phyloP scores from a whole-genome alignment of 495 filamentous ascomycete species.

The Gamarada debralockiae region DNA sequence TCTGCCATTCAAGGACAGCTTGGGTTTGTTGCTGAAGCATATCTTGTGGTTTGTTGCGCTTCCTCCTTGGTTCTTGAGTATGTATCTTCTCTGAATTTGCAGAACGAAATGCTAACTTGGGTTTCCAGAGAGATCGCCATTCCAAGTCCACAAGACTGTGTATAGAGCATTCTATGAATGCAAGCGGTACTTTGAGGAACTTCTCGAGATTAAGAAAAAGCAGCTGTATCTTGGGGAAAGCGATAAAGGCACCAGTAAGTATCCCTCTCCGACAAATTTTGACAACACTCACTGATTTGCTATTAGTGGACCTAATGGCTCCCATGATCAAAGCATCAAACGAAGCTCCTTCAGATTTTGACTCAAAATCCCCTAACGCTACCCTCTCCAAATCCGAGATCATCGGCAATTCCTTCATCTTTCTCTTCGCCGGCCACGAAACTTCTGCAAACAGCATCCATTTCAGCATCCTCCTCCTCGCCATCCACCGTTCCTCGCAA shows the following conservation, averaged over 20 bases:
- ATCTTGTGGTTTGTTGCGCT: slow-evolving; percentile 54
- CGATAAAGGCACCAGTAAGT: slow-evolving; percentile 14
- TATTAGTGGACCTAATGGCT: not conserved
- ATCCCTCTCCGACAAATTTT: slow-evolving; percentile 15
- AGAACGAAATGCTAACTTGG: not conserved
- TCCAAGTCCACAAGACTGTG: slow-evolving; percentile 14
- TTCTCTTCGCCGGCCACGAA: slow-evolving; percentile 70
- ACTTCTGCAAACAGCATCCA: slow-evolving; percentile 66
- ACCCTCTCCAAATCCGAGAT: slow-evolving; percentile 41
- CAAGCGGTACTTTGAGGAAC: slow-evolving; percentile 16
- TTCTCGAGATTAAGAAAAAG: slow-evolving; percentile 10
- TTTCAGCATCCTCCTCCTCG: slow-evolving; percentile 50
- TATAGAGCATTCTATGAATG: slow-evolving; percentile 8
- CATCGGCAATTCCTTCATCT: slow-evolving; percentile 67
- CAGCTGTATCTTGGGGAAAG: slow-evolving; percentile 8
- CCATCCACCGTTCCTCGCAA: slow-evolving; percentile 53
- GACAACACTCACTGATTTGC: not conserved
- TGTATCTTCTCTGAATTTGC: not conserved
- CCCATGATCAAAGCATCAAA: slow-evolving; percentile 14
- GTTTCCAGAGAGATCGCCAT: slow-evolving; percentile 11
- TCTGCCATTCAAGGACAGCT: slow-evolving; percentile 46
- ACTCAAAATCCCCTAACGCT: slow-evolving; percentile 6
- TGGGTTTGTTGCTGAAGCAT: slow-evolving; percentile 30
- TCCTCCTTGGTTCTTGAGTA: slow-evolving; percentile 44
- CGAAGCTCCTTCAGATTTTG: slow-evolving; percentile 4